These are phyloP conservation scores for Phyllostachys edulis DNA, from an alignment of 176 grass and related monocot species.

Conservation along the genomic window DNA sequence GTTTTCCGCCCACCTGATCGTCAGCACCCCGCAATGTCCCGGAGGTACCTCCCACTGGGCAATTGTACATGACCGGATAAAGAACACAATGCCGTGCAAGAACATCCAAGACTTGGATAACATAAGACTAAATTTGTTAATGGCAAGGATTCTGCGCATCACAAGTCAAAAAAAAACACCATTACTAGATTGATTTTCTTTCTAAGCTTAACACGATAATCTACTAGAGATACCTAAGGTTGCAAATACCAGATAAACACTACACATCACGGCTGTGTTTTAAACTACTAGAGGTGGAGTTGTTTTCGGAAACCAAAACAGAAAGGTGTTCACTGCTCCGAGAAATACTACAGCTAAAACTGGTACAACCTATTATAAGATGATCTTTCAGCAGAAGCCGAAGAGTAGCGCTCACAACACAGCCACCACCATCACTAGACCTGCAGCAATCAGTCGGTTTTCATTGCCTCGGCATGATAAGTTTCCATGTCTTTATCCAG, in stretches of 20 bases:
- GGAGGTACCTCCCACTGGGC: too few relatives aligned
- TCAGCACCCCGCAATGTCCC: too few relatives aligned
- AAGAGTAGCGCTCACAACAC: neutral
- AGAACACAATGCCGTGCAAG: neutral
- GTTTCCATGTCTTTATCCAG: conserved; percentile 79
- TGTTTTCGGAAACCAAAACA: conserved; percentile 31
- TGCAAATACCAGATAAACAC: conserved; percentile 27
- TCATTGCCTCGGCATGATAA: conserved; percentile 68
- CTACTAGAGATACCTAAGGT: neutral
- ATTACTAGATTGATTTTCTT: neutral
- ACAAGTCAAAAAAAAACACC: neutral
- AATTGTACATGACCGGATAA: neutral
- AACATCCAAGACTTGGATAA: neutral
- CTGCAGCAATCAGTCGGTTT: conserved; percentile 47
- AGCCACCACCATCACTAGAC: neutral
- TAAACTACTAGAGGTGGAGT: neutral
- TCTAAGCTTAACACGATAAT: neutral
- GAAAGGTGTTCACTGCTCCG: conserved; percentile 8
- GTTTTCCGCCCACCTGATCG: too few relatives aligned
- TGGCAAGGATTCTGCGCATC: neutral
- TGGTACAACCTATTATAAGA: conserved; percentile 14
- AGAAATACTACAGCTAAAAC: conserved; percentile 6
- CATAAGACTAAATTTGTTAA: neutral
- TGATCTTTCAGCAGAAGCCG: neutral
- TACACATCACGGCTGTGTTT: neutral